Base-by-base conservation (phyloP, 1,284 basidiomycete genomes). In the Chondrostereum purpureum region DNA sequence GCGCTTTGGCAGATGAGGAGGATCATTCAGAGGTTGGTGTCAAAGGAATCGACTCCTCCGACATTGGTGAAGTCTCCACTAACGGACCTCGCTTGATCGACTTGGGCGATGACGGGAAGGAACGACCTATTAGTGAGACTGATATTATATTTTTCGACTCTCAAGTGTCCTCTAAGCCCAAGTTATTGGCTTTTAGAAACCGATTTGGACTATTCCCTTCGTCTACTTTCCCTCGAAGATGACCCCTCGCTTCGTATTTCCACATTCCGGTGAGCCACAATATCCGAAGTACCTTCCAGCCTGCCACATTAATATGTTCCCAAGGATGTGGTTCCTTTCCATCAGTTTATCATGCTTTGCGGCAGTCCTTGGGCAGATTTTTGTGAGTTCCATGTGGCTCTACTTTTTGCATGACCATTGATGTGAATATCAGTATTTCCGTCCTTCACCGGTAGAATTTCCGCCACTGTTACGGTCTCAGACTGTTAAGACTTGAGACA, bases 361-460 rank as follows among this genome's bases (percentile, higher is more conserved):
- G 13, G 68, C 77, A 23, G 75, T 79, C 5, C 65, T 80, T 10
- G 76, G 75, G 14, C 74, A 77, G 54, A 74, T 78, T 45, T 78
- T 78, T 57, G 74, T 75, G 55, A 24, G 71, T 61, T 23, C 8
- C 21, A 41, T 19, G 17, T 33, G 12, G 24, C 24, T 31, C 14
- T 11, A 13, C n/a, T 18, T n/a, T 18, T 19, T 17, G 20, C 22
- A 20, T 21, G 16, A 18, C 5, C 17, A 24, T 12, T 14, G 21
- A 21, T 14, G 6, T n/a, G 11, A 40, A 3, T 14, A 6, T 38
- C 42, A 69, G 67, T 70, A 70, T 42, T 70, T 72, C 58, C 64
- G 69, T 18, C 73, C 75, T 13, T 80, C 81, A 52, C 76, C 77
- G 10, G 74, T 79, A 22, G 14, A 37, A n/a, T n/a, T n/a, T n/a